Conservation (phyloP, 1,284 basidiomycete genomes). For the Microstroma glucosiphilum region DNA sequence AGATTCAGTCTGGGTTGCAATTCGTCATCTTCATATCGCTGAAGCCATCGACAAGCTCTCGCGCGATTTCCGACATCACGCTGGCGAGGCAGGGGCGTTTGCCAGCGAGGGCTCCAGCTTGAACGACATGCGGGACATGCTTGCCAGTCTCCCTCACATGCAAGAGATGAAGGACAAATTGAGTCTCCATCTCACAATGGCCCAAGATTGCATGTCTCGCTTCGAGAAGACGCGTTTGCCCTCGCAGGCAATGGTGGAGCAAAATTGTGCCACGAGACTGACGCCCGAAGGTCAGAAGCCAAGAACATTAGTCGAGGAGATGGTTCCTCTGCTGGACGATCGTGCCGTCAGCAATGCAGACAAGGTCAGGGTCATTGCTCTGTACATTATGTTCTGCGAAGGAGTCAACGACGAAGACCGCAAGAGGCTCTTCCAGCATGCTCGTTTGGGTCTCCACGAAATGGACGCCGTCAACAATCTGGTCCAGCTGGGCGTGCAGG, state of each 20-base stretch:
- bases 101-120: slow-evolving; percentile 64
- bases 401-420: slow-evolving; percentile 97
- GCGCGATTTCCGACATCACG: slow-evolving; percentile 86
- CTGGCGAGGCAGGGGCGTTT: slow-evolving; percentile 87
- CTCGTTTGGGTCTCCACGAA: slow-evolving; percentile 77
- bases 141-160: slow-evolving; percentile 88
- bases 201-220: slow-evolving; percentile 88
- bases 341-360: slow-evolving; percentile 62
- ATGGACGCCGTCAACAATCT: slow-evolving; percentile 91
- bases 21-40: slow-evolving; percentile 95
- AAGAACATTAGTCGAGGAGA: slow-evolving; percentile 76
- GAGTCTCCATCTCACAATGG: slow-evolving; percentile 92
- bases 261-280: slow-evolving; percentile 54
- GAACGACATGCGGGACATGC: slow-evolving; percentile 98
- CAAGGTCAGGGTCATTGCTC: slow-evolving; percentile 92
- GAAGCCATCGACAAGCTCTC: slow-evolving; percentile 96
- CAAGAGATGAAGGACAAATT: slow-evolving; percentile 95
- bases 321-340: slow-evolving; percentile 91
- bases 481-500: slow-evolving; percentile 71
- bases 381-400: slow-evolving; percentile 92
- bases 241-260: slow-evolving; percentile 83
- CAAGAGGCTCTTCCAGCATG: slow-evolving; percentile 89
- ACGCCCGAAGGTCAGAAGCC: slow-evolving; percentile 46
- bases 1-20: slow-evolving; percentile 82
- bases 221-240: slow-evolving; percentile 85